Percentiles rank a stretch among this genome's conserved stretches.
These are phyloP conservation scores for Vitis vinifera DNA, from an alignment of 164 flowering plant genomes.

Conservation along the genomic window DNA sequence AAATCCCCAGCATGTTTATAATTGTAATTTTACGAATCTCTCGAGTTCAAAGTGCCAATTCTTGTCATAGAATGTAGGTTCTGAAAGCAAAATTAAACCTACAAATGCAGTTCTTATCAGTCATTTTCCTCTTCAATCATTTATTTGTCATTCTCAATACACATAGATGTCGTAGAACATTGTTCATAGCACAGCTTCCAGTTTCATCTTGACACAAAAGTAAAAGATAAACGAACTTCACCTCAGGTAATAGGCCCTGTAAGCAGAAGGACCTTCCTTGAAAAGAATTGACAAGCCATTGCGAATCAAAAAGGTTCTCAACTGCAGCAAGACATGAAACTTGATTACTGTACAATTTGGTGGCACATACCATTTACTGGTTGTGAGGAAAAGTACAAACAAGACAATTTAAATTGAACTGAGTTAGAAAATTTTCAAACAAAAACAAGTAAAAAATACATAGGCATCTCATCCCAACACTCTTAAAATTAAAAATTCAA, in stretches of 20 bases:
- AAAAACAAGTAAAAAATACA: too few species aligned
- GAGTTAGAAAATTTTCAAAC: too few species aligned
- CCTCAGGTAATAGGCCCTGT: conserved; percentile 81
- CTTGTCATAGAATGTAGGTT: neutral
- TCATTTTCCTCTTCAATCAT: neutral
- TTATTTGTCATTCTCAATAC: neutral
- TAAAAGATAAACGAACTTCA: conserved; percentile 21
- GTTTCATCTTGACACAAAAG: neutral
- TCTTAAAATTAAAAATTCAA: too few species aligned
- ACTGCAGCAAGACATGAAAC: conserved; percentile 34
- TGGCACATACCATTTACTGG: too few species aligned
- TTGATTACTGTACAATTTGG: too few species aligned
- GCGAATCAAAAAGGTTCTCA: conserved; percentile 89
- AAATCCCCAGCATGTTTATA: conserved; percentile 1
- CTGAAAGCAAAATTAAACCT: neutral
- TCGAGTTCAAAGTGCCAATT: neutral
- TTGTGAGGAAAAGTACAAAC: too few species aligned
- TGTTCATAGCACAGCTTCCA: neutral
- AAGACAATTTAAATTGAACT: too few species aligned
- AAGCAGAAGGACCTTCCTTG: conserved; percentile 86
- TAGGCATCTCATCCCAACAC: too few species aligned
- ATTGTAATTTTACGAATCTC: neutral
- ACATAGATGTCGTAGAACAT: neutral
- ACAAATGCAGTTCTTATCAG: neutral
- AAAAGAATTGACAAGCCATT: conserved; percentile 88